Percentiles rank a stretch among this genome's conserved stretches.
Evolutionary conservation across 2,329 filamentous ascomycete species (phyloP).

Genomic region (Verticillium tricorpus): DNA sequence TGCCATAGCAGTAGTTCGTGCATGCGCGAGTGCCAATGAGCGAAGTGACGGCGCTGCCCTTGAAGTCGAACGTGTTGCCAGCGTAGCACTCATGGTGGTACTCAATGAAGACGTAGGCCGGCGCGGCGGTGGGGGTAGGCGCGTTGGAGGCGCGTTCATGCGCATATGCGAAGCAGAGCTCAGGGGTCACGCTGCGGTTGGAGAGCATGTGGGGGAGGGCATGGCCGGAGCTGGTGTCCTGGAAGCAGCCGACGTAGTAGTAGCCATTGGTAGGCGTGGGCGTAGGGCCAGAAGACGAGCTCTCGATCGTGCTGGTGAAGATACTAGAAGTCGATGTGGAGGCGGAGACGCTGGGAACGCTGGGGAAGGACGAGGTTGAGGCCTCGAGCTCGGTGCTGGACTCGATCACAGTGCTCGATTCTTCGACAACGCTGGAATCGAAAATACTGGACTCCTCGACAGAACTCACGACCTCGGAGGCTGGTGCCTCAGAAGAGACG

Average conservation of each 20-base stretch:
- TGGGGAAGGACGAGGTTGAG: constrained; percentile 3
- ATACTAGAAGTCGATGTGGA: constrained; percentile 5
- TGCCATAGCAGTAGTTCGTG: constrained; percentile 21
- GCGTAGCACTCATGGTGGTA: constrained; percentile 29
- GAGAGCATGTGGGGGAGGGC: constrained; percentile 24
- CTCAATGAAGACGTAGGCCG: constrained; percentile 23
- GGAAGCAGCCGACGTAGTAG: constrained; percentile 24
- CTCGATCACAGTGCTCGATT: background rate
- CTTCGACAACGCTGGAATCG: background rate
- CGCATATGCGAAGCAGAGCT: constrained; percentile 26
- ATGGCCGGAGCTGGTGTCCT: constrained; percentile 19
- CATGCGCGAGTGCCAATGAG: constrained; percentile 24
- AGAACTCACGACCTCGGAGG: constrained; percentile 1
- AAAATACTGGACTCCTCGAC: constrained; percentile 4
- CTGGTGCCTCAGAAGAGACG: background rate
- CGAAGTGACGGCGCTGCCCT: constrained; percentile 15
- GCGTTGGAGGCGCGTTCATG: constrained; percentile 19
- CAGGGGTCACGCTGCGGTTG: constrained; percentile 26
- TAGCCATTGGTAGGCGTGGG: constrained; percentile 20
- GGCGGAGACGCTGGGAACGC: constrained; percentile 7
- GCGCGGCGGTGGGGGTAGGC: constrained; percentile 18
- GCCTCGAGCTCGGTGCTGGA: background rate
- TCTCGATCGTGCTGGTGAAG: background rate
- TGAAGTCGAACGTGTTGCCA: constrained; percentile 17
- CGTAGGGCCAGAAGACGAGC: constrained; percentile 5